Conservation (phyloP, 306 rosid genomes). For the Rosa lucieae region DNA sequence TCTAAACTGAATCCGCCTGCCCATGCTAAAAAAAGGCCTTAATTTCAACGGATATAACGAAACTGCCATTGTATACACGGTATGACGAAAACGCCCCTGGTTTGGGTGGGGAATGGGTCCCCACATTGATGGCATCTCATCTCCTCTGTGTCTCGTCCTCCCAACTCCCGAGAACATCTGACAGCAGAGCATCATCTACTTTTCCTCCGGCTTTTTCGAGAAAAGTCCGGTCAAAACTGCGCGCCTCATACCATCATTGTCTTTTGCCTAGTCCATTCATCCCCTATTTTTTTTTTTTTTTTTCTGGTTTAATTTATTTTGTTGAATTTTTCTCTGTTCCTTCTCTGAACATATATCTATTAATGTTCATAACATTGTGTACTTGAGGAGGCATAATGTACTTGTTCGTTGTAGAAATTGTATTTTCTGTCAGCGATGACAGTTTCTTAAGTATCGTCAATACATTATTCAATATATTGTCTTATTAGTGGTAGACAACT, state of each 20-base stretch:
- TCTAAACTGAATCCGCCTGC: background rate
- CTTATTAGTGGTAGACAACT: too few relatives aligned
- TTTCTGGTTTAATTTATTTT: background rate
- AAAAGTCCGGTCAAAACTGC: constrained; percentile 15
- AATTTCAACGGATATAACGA: background rate
- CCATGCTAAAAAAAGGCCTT: background rate
- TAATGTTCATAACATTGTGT: background rate
- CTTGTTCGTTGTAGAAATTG: background rate
- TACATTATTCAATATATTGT: too few relatives aligned
- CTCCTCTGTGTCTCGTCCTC: constrained; percentile 5
- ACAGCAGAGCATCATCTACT: constrained; percentile 16
- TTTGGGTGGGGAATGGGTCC: background rate
- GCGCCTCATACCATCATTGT: constrained; percentile 8
- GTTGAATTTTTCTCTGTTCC: background rate
- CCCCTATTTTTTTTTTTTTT: background rate
- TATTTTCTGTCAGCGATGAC: too few relatives aligned
- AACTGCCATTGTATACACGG: background rate
- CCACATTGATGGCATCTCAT: constrained; percentile 22
- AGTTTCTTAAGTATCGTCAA: too few relatives aligned
- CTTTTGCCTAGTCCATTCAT: background rate
- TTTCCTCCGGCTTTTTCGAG: constrained; percentile 29
- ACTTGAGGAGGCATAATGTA: background rate
- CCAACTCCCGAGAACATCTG: constrained; percentile 26
- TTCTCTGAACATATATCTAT: background rate
- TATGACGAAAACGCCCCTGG: constrained; percentile 18